phyloP scores from a whole-genome alignment of 768 basidiomycete species.

The Suillus paluster region DNA sequence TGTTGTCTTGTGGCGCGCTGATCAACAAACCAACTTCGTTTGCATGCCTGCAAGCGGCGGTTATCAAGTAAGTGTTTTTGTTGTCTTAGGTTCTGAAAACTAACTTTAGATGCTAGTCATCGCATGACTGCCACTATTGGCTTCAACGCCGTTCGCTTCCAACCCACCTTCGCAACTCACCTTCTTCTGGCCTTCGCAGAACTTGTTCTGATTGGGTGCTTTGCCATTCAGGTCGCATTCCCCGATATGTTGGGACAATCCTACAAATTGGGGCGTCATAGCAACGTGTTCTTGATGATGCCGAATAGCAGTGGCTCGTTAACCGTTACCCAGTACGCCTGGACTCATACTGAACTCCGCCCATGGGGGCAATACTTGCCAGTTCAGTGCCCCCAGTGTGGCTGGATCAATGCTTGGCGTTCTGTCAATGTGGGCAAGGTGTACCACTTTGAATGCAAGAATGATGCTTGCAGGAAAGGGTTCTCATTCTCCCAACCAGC shows the following conservation, averaged over 20 bases:
- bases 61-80: neutral
- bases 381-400: slow-evolving; percentile 7
- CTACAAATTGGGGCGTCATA: neutral
- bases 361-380: slow-evolving; percentile 3
- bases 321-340: neutral
- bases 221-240: neutral
- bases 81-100: neutral
- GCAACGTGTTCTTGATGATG: neutral
- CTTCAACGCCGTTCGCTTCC: neutral
- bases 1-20: neutral
- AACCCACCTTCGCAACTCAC: neutral
- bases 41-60: neutral
- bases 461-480: neutral
- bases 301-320: neutral
- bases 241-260: neutral
- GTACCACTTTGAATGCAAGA: neutral
- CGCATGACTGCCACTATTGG: neutral
- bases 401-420: neutral
- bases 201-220: neutral
- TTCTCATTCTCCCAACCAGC: neutral
- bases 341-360: neutral
- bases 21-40: neutral
- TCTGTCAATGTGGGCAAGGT: too few species aligned
- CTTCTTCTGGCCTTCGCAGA: neutral
- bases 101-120: neutral